phyloP scores from a whole-genome alignment of 2,329 filamentous ascomycete species.

The Xylariales sp. region DNA sequence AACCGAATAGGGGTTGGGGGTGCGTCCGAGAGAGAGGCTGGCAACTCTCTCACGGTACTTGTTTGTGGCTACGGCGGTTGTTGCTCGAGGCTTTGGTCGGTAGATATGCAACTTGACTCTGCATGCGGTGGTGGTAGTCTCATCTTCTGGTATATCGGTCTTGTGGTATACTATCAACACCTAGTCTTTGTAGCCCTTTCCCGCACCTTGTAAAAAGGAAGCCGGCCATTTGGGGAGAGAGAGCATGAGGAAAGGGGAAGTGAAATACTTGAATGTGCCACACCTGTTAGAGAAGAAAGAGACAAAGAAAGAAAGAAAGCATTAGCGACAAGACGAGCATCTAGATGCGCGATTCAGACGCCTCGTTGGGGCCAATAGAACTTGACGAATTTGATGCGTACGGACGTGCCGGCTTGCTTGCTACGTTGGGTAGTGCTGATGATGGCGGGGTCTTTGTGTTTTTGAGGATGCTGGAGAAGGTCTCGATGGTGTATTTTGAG shows the following conservation, averaged over 20 bases:
- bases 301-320: constrained; percentile 7
- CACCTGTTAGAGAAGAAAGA: neutral
- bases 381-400: neutral
- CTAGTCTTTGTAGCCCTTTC: constrained; percentile 8
- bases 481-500: too few species aligned
- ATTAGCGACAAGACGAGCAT: constrained; percentile 3
- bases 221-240: neutral
- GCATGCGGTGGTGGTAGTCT: constrained; percentile 18
- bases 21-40: constrained; percentile 27
- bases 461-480: too few species aligned
- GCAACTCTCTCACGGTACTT: constrained; percentile 14
- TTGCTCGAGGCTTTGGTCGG: constrained; percentile 18
- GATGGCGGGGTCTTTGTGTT: too few species aligned
- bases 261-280: neutral
- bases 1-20: neutral
- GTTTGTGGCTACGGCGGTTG: constrained; percentile 5
- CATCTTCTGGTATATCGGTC: constrained; percentile 26
- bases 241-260: neutral
- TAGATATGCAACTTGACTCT: constrained; percentile 14
- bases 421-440: too few species aligned
- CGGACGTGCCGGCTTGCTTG: neutral
- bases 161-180: constrained; percentile 6
- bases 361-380: neutral
- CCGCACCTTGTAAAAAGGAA: constrained; percentile 8
- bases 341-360: neutral